Conservation (phyloP, 257 asterid species). For the Ocimum tenuiflorum region DNA sequence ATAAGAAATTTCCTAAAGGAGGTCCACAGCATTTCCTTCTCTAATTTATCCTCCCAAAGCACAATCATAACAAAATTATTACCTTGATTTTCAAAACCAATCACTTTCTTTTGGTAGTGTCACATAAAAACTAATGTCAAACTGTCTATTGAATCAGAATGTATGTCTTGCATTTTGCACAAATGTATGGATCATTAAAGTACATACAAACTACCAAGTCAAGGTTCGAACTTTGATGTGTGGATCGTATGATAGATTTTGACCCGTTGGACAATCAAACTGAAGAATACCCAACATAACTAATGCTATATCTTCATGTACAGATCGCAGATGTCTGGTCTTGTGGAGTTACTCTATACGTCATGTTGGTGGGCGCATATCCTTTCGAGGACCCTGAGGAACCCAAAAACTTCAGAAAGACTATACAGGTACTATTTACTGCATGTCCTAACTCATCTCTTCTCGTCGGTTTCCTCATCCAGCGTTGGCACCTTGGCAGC, state of each 20-base stretch:
- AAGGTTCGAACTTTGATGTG: no score
- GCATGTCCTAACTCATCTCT: not conserved
- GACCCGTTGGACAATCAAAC: not conserved
- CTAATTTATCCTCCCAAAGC: no score
- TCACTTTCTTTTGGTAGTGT: no score
- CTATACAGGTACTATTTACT: conserved; percentile 59
- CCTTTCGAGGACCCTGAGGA: conserved; percentile 98
- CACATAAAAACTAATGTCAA: no score
- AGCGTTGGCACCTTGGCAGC: conserved; percentile 36
- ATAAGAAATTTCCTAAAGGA: conserved; percentile 4
- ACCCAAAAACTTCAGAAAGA: conserved; percentile 87
- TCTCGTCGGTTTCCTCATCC: conserved; percentile 2
- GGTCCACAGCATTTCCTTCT: not conserved
- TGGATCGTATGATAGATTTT: no score
- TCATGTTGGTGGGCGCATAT: conserved; percentile 96
- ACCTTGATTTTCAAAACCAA: not conserved
- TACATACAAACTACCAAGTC: no score
- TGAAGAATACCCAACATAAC: no score
- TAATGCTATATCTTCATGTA: conserved; percentile 5
- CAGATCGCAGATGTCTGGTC: conserved; percentile 99
- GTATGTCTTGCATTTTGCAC: no score
- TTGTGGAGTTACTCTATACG: conserved; percentile 97
- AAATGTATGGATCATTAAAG: no score
- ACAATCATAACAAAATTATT: not conserved
- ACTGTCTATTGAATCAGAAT: no score